These are phyloP conservation scores for Collybia nuda DNA, from an alignment of 768 basidiomycete species.

Conservation along the genomic window DNA sequence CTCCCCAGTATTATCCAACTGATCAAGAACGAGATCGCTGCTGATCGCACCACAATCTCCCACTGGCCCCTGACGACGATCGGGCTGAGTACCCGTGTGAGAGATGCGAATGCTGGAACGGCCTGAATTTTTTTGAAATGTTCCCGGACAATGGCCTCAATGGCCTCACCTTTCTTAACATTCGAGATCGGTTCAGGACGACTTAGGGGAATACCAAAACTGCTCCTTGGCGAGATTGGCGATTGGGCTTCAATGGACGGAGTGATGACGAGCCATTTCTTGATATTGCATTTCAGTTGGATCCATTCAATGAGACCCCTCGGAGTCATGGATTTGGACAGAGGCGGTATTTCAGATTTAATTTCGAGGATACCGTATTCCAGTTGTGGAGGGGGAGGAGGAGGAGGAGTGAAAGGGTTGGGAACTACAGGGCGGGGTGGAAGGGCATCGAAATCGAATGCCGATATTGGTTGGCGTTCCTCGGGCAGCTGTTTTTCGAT, in stretches of 20 bases:
- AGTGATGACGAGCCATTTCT: constrained; percentile 30
- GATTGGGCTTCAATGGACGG: constrained; percentile 4
- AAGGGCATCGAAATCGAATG: constrained; percentile 54
- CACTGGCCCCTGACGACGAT: constrained; percentile 79
- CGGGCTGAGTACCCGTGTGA: constrained; percentile 69
- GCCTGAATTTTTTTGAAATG: constrained; percentile 46
- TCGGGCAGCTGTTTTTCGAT: constrained; percentile 28
- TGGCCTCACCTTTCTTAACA: constrained; percentile 10
- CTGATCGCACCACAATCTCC: constrained; percentile 76
- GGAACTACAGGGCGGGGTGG: constrained; percentile 27
- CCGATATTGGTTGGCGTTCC: constrained; percentile 35
- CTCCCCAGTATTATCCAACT: constrained; percentile 39
- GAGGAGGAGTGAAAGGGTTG: constrained; percentile 2
- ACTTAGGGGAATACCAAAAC: constrained; percentile 5
- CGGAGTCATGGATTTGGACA: constrained; percentile 20
- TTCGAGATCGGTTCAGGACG: constrained; percentile 8
- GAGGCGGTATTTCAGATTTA: constrained; percentile 19
- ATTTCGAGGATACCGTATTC: constrained; percentile 13
- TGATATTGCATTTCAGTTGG: constrained; percentile 41
- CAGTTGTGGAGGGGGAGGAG: constrained; percentile 1
- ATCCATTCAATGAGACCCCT: constrained; percentile 37
- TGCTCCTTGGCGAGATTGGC: constrained; percentile 15
- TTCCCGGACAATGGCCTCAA: constrained; percentile 27
- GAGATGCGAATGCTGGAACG: constrained; percentile 73
- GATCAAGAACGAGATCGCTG: constrained; percentile 43